Evolutionary conservation across 2,329 filamentous ascomycete genomes (phyloP).

Genomic region (Corniculantispora saksenae): DNA sequence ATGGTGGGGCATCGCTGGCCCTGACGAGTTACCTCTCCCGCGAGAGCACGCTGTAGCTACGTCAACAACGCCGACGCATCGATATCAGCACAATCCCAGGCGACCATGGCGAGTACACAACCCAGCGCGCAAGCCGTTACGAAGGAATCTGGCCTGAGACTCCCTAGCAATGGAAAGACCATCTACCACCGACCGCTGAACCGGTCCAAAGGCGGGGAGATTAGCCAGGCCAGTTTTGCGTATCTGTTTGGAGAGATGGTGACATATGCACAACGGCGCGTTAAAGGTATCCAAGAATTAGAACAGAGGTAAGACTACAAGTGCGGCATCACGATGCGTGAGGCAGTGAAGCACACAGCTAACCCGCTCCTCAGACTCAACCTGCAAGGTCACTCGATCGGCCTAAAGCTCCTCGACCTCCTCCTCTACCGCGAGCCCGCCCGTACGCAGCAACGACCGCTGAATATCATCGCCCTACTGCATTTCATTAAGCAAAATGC

Average conservation of each 20-base stretch:
- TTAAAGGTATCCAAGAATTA: constrained; percentile 89
- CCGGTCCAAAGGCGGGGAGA: constrained; percentile 81
- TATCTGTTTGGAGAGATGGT: constrained; percentile 98
- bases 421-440: constrained; percentile 80
- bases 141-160: constrained; percentile 69
- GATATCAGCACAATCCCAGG: not conserved
- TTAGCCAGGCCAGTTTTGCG: constrained; percentile 91
- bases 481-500: constrained; percentile 93
- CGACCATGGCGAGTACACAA: constrained; percentile 53
- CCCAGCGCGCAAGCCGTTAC: constrained; percentile 44
- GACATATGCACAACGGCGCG: constrained; percentile 84
- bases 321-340: not conserved
- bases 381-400: constrained; percentile 88
- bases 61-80: not conserved
- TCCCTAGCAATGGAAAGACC: constrained; percentile 91
- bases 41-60: not conserved
- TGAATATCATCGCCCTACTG: constrained; percentile 85
- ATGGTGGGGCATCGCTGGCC: constrained; percentile 6
- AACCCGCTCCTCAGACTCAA: constrained; percentile 64
- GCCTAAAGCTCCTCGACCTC: constrained; percentile 91
- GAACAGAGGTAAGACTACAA: constrained; percentile 70
- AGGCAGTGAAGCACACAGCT: not conserved
- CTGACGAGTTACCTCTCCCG: too few species aligned
- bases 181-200: constrained; percentile 97
- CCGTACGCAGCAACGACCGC: constrained; percentile 73